Evolutionary conservation across 2,329 filamentous ascomycete species (phyloP).

Genomic region (Simplicillium aogashimaense): DNA sequence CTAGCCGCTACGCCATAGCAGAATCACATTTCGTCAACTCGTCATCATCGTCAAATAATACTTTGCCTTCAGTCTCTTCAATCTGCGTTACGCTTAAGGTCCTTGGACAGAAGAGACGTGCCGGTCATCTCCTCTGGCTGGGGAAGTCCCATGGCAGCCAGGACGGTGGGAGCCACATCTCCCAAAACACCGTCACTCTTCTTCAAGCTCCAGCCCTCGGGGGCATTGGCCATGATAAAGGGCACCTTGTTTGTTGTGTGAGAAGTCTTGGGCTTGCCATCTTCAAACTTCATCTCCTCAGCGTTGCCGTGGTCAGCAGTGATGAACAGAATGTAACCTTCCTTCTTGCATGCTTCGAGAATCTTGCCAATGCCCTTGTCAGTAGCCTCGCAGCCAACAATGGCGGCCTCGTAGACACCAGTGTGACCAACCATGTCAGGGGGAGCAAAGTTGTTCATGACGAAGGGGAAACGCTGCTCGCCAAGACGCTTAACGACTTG

Average conservation of each 20-base stretch:
- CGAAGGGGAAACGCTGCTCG: slow-evolving; percentile 82
- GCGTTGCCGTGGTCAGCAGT: slow-evolving; percentile 96
- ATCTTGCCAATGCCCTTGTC: slow-evolving; percentile 91
- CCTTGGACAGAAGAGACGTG: slow-evolving; percentile 70
- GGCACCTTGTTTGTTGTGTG: slow-evolving; percentile 98
- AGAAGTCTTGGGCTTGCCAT: slow-evolving; percentile 94
- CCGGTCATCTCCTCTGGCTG: slow-evolving; percentile 92
- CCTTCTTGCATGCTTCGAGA: slow-evolving; percentile 86
- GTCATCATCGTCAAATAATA: neutral
- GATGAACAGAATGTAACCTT: slow-evolving; percentile 88
- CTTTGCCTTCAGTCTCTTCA: slow-evolving; percentile 6
- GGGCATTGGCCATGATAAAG: slow-evolving; percentile 96
- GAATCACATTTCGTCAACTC: neutral
- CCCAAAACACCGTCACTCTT: slow-evolving; percentile 83
- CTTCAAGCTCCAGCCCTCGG: slow-evolving; percentile 77
- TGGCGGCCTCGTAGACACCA: slow-evolving; percentile 89
- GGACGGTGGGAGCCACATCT: slow-evolving; percentile 90
- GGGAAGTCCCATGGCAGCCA: slow-evolving; percentile 82
- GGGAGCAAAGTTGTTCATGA: slow-evolving; percentile 99
- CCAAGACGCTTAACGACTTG: slow-evolving; percentile 81
- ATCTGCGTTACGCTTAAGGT: slow-evolving; percentile 30
- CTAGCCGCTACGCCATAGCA: neutral
- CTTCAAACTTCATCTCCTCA: slow-evolving; percentile 96
- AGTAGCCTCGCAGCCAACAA: slow-evolving; percentile 74
- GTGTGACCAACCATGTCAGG: slow-evolving; percentile 99